These are phyloP conservation scores for Fusarium tuaranense DNA, from an alignment of 2,329 filamentous ascomycete genomes.

Conservation along the genomic window DNA sequence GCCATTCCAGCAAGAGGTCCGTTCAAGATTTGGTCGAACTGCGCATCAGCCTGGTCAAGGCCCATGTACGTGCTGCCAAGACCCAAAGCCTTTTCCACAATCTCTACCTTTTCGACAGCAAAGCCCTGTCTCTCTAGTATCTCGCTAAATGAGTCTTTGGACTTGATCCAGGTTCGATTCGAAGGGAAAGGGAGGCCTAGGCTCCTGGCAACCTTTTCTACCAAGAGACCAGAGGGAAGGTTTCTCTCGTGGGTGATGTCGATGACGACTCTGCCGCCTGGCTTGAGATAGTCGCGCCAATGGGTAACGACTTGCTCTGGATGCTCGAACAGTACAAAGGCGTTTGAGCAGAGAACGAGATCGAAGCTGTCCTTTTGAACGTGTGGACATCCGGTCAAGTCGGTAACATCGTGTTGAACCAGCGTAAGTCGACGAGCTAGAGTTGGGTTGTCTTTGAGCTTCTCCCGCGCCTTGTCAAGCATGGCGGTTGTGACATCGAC, in stretches of 20 bases:
- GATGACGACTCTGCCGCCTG: slow-evolving; percentile 45
- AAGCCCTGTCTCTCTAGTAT: slow-evolving; percentile 46
- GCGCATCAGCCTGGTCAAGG: slow-evolving; percentile 44
- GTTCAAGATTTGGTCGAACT: slow-evolving; percentile 44
- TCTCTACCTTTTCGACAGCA: slow-evolving; percentile 40
- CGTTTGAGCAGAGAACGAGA: slow-evolving; percentile 49
- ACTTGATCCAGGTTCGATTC: slow-evolving; percentile 46
- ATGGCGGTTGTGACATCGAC: slow-evolving; percentile 49
- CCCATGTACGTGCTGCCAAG: slow-evolving; percentile 36
- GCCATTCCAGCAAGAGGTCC: slow-evolving; percentile 34
- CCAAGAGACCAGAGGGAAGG: slow-evolving; percentile 36
- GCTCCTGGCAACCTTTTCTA: slow-evolving; percentile 44
- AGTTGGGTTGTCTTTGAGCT: slow-evolving; percentile 29
- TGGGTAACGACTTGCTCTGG: slow-evolving; percentile 41
- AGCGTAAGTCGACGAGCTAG: slow-evolving; percentile 38
- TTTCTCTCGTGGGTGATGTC: slow-evolving; percentile 50
- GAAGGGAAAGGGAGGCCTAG: slow-evolving; percentile 44
- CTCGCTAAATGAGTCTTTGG: slow-evolving; percentile 42
- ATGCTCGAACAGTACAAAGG: slow-evolving; percentile 48
- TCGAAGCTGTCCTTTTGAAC: slow-evolving; percentile 45
- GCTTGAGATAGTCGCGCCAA: slow-evolving; percentile 47
- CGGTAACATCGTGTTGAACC: slow-evolving; percentile 44
- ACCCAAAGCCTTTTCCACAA: slow-evolving; percentile 44
- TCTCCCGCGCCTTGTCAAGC: slow-evolving; percentile 45
- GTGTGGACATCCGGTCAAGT: slow-evolving; percentile 36